Base-by-base conservation (phyloP, 768 basidiomycete genomes). In the Leucocoprinus leucothites region DNA sequence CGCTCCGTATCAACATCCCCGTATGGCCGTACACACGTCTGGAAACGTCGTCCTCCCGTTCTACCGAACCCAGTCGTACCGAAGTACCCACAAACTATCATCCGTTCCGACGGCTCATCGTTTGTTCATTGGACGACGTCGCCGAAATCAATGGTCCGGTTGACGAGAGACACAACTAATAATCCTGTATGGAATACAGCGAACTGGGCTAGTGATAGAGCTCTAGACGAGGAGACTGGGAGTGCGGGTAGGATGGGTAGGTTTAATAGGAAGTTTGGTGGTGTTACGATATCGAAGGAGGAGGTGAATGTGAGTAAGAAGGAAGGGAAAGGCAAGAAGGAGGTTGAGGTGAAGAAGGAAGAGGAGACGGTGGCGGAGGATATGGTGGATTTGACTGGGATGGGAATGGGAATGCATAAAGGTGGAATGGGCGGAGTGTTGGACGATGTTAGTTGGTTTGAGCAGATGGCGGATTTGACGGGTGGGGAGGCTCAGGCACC, bases 41-140 rank as follows among this genome's bases (percentile, higher is more conserved):
- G 85, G 84, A 85, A 86, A 71, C 80, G 82, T 52, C 82, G 87
- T 31, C 62, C 78, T 43, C 82, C 84, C 16, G 70, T 77, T 3
- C 79, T 95, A 2, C 94, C 94, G 2, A 85, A 88, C 58, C 94
- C 94, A 2, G 70, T 91, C 61, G 89, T 94, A 1, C 90, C 91
- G 31, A 87, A 87, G 59, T 96, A 87, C 69, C 87, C 91, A 2
- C 92, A 94, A 69, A 82, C 78, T 59, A 89, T 96, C 57, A 80
- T 91, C 55, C 85, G 90, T 61, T 85, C 92, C 0, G 94, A 96
- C 72, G 94, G 94, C 9, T 88, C 90, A 24, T 90, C 89, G 1
- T 93, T 91, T 67, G 84, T 82, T 3, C 90, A 94, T 61, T 89
- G 87, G 81, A 91, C 89, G 11, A 95, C 94, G 1, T 92, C 93